A percentile compares a stretch with the other conserved stretches of the same genome.
Conservation (phyloP, 1,284 basidiomycete genomes). For the Ceratobasidium sp. region DNA sequence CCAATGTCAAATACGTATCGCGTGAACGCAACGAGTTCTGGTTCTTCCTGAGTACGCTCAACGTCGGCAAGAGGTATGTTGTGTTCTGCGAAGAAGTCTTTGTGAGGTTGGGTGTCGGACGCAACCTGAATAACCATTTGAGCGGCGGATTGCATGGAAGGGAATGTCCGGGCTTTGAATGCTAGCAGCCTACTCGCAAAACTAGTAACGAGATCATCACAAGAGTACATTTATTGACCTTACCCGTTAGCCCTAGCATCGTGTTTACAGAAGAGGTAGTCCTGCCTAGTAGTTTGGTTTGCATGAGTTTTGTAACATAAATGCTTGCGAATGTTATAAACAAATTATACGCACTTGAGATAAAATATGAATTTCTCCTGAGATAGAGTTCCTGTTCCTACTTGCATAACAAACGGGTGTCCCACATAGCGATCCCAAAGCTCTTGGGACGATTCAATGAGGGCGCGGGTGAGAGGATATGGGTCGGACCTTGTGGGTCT, state of each 20-base stretch:
- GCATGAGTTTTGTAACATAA: too few species aligned
- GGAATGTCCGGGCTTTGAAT: constrained; percentile 75
- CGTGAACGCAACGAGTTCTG: constrained; percentile 82
- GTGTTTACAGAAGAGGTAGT: constrained; percentile 79
- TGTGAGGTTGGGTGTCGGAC: constrained; percentile 76
- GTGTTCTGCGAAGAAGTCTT: constrained; percentile 73
- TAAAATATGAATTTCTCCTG: constrained; percentile 80
- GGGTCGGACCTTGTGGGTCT: constrained; percentile 71
- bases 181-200: constrained; percentile 68
- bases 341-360: constrained; percentile 67
- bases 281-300: constrained; percentile 68
- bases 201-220: background rate
- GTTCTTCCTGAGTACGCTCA: constrained; percentile 68
- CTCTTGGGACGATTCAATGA: constrained; percentile 66
- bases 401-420: constrained; percentile 81
- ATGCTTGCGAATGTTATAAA: background rate
- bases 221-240: constrained; percentile 45
- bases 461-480: constrained; percentile 72
- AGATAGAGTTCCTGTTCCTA: constrained; percentile 76
- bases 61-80: constrained; percentile 73
- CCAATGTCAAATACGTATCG: constrained; percentile 85
- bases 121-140: constrained; percentile 73
- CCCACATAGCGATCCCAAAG: constrained; percentile 82
- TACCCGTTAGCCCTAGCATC: constrained; percentile 78
- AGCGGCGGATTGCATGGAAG: constrained; percentile 71